These are phyloP conservation scores for Venturia effusa DNA, from an alignment of 2,329 filamentous ascomycete genomes.

Conservation along the genomic window DNA sequence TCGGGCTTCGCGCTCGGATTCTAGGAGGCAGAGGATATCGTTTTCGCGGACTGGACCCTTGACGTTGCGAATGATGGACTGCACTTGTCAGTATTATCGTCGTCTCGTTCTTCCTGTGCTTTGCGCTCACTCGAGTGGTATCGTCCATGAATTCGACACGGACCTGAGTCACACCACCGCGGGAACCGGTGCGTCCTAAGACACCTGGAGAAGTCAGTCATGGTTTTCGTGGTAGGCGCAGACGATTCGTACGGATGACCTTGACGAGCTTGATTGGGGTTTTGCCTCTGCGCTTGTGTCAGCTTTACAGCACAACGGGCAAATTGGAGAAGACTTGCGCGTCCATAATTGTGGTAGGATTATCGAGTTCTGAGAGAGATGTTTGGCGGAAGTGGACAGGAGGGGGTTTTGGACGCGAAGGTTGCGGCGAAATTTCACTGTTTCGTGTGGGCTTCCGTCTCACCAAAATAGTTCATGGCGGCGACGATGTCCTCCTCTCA, in stretches of 20 bases:
- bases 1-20: conserved; percentile 98
- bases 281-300: conserved; percentile 45
- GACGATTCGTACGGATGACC: not conserved
- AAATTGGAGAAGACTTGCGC: conserved; percentile 25
- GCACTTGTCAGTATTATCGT: not conserved
- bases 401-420: not conserved
- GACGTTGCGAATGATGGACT: conserved; percentile 95
- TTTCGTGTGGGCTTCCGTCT: not conserved
- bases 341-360: conserved; percentile 58
- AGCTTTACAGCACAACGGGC: not conserved
- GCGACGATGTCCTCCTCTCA: too few relatives aligned
- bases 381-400: not conserved
- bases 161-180: conserved; percentile 99
- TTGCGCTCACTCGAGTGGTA: conserved; percentile 12
- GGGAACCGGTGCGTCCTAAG: conserved; percentile 56
- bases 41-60: conserved; percentile 71
- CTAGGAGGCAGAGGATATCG: conserved; percentile 98
- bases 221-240: conserved; percentile 68
- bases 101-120: not conserved
- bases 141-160: conserved; percentile 26
- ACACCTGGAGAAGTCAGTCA: conserved; percentile 32
- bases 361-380: not conserved
- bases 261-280: conserved; percentile 53
- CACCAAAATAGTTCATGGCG: too few relatives aligned
- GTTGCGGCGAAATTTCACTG: not conserved